These are phyloP conservation scores for Claviceps sp. DNA, from an alignment of 2,329 filamentous ascomycete species.

Conservation along the genomic window DNA sequence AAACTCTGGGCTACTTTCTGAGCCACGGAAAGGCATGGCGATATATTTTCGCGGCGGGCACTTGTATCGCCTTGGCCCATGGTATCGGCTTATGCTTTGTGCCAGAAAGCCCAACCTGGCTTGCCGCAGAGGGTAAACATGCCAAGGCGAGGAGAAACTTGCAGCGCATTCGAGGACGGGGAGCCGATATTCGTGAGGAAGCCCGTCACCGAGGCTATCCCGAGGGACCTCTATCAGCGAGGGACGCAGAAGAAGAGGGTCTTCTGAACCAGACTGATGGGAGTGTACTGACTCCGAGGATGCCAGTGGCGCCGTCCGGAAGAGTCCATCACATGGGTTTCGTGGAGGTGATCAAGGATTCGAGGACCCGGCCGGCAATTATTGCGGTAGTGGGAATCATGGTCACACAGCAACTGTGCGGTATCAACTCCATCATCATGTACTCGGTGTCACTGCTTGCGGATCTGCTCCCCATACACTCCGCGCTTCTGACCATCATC, in stretches of 20 bases:
- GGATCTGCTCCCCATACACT: constrained; percentile 66
- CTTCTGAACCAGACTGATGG: constrained; percentile 36
- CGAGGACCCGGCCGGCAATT: constrained; percentile 57
- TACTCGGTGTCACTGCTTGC: constrained; percentile 87
- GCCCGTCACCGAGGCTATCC: constrained; percentile 40
- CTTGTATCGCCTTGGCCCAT: constrained; percentile 54
- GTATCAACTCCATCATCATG: constrained; percentile 97
- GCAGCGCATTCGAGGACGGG: constrained; percentile 60
- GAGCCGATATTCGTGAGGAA: constrained; percentile 60
- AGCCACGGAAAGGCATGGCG: constrained; percentile 73
- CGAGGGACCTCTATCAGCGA: constrained; percentile 19
- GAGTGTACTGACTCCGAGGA: constrained; percentile 4
- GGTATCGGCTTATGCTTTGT: constrained; percentile 58
- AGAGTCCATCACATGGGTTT: constrained; percentile 38
- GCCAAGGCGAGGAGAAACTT: constrained; percentile 52
- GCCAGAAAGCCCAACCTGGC: constrained; percentile 79
- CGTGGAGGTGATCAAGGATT: constrained; percentile 51
- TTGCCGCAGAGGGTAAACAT: constrained; percentile 53
- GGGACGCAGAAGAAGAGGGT: constrained; percentile 52
- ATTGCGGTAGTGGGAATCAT: constrained; percentile 81
- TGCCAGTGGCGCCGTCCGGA: neutral
- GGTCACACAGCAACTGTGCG: constrained; percentile 83
- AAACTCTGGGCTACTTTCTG: constrained; percentile 76
- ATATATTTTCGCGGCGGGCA: constrained; percentile 63
- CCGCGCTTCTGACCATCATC: constrained; percentile 70